Percentiles rank a stretch among this genome's conserved stretches.
phyloP scores from a whole-genome alignment of 768 basidiomycete genomes.

The Strobilomyces echinocephalus region DNA sequence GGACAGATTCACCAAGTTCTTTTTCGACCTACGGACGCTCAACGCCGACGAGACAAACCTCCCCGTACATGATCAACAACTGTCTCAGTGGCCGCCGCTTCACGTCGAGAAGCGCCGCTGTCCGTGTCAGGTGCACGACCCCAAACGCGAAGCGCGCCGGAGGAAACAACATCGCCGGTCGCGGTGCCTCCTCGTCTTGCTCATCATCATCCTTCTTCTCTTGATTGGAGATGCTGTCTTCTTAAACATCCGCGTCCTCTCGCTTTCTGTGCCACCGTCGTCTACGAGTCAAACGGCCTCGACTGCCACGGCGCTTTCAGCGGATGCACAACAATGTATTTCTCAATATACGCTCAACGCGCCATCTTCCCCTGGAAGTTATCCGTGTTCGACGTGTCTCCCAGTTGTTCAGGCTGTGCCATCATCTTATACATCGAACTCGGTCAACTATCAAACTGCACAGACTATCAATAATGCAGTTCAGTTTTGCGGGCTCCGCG shows the following conservation, averaged over 20 bases:
- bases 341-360: conserved; percentile 44
- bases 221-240: conserved; percentile 39
- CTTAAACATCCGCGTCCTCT: conserved; percentile 35
- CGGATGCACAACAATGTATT: conserved; percentile 40
- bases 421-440: conserved; percentile 24
- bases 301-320: conserved; percentile 31
- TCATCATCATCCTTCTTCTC: conserved; percentile 39
- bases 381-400: conserved; percentile 45
- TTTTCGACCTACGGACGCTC: conserved; percentile 34
- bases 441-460: conserved; percentile 31
- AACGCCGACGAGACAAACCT: conserved; percentile 21
- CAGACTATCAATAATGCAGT: conserved; percentile 33
- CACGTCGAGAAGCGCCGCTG: conserved; percentile 34
- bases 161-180: conserved; percentile 30
- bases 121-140: conserved; percentile 22
- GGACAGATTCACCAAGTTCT: conserved; percentile 34
- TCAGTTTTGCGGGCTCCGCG: conserved; percentile 46
- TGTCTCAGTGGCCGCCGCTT: conserved; percentile 37
- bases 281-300: conserved; percentile 19
- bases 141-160: conserved; percentile 16
- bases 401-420: conserved; percentile 38
- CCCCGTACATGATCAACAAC: conserved; percentile 21
- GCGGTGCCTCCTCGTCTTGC: conserved; percentile 27
- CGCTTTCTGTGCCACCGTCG: conserved; percentile 12
- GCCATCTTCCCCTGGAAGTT: conserved; percentile 37